Conservation (phyloP, 139 green algal genomes). For the Penium margaritaceum region DNA sequence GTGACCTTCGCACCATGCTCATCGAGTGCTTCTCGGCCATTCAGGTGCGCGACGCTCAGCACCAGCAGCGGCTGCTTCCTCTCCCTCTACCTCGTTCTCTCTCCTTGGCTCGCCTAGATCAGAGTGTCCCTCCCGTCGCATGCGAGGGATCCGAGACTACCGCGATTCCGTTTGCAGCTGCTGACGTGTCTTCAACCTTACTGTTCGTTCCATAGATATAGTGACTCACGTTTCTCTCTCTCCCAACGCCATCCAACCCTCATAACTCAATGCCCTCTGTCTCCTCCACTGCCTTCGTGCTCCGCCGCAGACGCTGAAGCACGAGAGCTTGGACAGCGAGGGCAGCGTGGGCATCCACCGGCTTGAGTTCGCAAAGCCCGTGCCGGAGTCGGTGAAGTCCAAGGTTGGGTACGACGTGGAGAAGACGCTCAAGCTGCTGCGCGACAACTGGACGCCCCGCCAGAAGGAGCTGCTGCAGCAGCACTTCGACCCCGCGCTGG, state of each 20-base stretch:
- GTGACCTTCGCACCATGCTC: slow-evolving; percentile 41
- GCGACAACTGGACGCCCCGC: slow-evolving; percentile 34
- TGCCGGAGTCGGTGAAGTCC: slow-evolving; percentile 24
- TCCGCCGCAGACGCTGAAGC: slow-evolving; percentile 28
- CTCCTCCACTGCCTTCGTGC: no score
- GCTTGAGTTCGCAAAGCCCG: slow-evolving; percentile 20
- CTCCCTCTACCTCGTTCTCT: no score
- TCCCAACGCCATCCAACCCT: no score
- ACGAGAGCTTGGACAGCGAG: slow-evolving; percentile 19
- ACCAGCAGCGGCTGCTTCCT: no score
- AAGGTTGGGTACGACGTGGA: slow-evolving; percentile 45
- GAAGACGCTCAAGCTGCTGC: slow-evolving; percentile 43
- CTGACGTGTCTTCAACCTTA: no score
- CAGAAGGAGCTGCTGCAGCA: slow-evolving; percentile 33
- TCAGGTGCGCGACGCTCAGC: no score
- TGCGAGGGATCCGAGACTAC: no score
- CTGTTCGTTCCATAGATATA: no score
- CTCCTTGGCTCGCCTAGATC: no score
- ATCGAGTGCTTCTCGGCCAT: slow-evolving; percentile 41
- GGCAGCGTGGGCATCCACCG: slow-evolving; percentile 7
- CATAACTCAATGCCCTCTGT: no score
- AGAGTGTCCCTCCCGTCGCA: no score
- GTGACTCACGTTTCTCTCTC: neutral
- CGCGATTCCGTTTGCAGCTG: no score
- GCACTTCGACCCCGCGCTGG: slow-evolving; percentile 32